Conservation (phyloP, 2,329 filamentous ascomycete genomes). For the Arthrobotrys sinensis region DNA sequence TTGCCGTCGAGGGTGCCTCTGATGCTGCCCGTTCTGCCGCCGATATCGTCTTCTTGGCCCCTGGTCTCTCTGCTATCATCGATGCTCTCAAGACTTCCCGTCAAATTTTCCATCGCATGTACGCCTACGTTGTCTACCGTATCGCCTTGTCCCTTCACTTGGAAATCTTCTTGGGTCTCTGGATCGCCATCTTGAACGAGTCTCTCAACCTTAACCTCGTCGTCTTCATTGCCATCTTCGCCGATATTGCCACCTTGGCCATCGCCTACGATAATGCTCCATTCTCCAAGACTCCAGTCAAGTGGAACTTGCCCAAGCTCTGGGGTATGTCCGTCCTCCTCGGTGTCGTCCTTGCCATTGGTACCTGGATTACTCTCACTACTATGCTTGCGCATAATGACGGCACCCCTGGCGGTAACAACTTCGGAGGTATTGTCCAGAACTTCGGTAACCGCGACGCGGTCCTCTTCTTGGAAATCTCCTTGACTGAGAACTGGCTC, state of each 20-base stretch:
- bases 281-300: conserved; percentile 86
- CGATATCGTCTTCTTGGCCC: conserved; percentile 93
- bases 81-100: conserved; percentile 92
- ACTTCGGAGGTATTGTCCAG: conserved; percentile 83
- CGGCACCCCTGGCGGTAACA: conserved; percentile 46
- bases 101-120: conserved; percentile 97
- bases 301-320: conserved; percentile 94
- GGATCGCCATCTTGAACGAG: conserved; percentile 89
- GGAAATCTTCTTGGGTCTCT: conserved; percentile 91
- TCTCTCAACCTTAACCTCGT: conserved; percentile 88
- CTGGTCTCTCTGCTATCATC: conserved; percentile 91
- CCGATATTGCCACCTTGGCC: conserved; percentile 90
- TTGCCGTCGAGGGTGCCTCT: conserved; percentile 91
- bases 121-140: conserved; percentile 95
- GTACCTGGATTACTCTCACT: conserved; percentile 90
- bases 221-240: conserved; percentile 95
- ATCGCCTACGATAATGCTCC: conserved; percentile 95
- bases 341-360: conserved; percentile 83
- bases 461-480: conserved; percentile 90
- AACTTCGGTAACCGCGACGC: conserved; percentile 87
- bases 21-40: conserved; percentile 91
- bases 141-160: conserved; percentile 92
- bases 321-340: conserved; percentile 93
- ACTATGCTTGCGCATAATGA: conserved; percentile 81
- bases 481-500: conserved; percentile 93